Evolutionary conservation across 371 early-diverging fungal genomes (phyloP).

Genomic region (Conidiobolus incongruus): DNA sequence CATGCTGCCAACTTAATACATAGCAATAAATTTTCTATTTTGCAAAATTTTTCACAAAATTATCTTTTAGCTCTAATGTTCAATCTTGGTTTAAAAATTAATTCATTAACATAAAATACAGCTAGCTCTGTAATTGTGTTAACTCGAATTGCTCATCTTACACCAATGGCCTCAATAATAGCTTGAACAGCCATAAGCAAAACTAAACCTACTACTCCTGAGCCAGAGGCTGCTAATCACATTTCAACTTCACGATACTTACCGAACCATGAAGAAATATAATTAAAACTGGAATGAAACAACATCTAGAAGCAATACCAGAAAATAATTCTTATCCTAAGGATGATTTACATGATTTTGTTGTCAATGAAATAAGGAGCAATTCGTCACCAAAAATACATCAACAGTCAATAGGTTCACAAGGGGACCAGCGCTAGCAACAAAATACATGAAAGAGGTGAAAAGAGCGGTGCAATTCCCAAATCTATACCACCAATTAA

Average conservation of each 20-base stretch:
- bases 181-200: constrained; percentile 33
- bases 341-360: constrained; percentile 23
- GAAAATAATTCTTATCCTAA: constrained; percentile 22
- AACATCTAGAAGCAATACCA: constrained; percentile 23
- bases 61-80: too few relatives aligned
- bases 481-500: not conserved
- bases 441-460: not conserved
- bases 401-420: not conserved
- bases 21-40: too few relatives aligned
- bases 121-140: constrained; percentile 25
- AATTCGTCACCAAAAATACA: not conserved
- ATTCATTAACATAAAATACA: constrained; percentile 11
- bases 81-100: not conserved
- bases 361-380: not conserved
- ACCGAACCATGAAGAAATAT: constrained; percentile 54
- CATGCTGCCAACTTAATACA: too few relatives aligned
- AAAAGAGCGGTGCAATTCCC: not conserved
- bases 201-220: constrained; percentile 57
- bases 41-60: too few relatives aligned
- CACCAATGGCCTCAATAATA: constrained; percentile 25
- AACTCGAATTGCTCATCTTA: constrained; percentile 34
- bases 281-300: constrained; percentile 28
- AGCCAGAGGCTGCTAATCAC: constrained; percentile 51
- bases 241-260: constrained; percentile 41
- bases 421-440: not conserved